A percentile compares a stretch with the other conserved stretches of the same genome.
These are phyloP conservation scores for Trichosanthes truncata DNA, from an alignment of 306 rosid genomes.

Conservation along the genomic window DNA sequence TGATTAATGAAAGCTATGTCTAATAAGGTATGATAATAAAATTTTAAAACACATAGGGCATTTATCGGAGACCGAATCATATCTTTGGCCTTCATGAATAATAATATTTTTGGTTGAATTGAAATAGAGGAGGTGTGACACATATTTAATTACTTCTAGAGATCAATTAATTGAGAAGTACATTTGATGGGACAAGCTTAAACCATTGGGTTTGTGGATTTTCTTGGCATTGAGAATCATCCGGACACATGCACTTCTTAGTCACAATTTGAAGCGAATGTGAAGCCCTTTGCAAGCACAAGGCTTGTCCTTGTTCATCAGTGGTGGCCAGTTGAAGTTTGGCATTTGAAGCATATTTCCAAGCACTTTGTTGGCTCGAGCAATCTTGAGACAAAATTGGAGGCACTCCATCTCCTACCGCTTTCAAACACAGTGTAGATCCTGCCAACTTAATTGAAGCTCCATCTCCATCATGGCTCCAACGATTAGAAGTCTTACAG, in stretches of 20 bases:
- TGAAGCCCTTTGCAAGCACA: constrained; percentile 25
- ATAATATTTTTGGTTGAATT: no score
- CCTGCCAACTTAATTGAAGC: constrained; percentile 18
- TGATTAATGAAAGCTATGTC: no score
- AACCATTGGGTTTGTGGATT: background rate
- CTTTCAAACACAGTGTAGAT: constrained; percentile 19
- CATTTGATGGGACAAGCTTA: background rate
- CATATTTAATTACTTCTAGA: no score
- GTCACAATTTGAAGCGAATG: constrained; percentile 23
- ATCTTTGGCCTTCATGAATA: no score
- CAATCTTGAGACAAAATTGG: constrained; percentile 19
- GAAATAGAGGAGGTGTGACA: no score
- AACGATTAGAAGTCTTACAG: constrained; percentile 17
- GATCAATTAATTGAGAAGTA: background rate
- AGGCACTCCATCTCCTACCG: constrained; percentile 21
- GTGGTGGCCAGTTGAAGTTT: constrained; percentile 30
- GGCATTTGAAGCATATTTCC: constrained; percentile 21
- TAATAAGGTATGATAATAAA: no score
- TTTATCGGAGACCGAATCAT: no score
- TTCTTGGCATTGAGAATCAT: background rate
- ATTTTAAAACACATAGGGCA: no score
- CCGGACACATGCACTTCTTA: constrained; percentile 23
- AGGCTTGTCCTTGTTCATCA: background rate
- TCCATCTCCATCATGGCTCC: constrained; percentile 22
- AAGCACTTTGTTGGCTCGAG: constrained; percentile 19